Percentiles rank a stretch among this genome's conserved stretches.
phyloP scores from a whole-genome alignment of 2,329 filamentous ascomycete genomes.

The Huntiella decipiens region DNA sequence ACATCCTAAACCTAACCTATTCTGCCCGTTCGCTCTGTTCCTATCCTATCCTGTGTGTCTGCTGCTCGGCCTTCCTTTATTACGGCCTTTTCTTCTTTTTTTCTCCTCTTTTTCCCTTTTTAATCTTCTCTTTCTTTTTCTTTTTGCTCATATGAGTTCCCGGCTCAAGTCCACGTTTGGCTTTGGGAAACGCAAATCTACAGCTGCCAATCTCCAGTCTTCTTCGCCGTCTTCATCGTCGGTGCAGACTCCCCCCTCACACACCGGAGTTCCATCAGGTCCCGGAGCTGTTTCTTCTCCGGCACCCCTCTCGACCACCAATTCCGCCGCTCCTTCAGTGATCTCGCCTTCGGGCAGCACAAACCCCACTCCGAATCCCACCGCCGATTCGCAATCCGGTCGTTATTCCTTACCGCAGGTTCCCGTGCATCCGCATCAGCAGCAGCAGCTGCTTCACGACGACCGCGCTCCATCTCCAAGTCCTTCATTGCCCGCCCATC shows the following conservation, averaged over 20 bases:
- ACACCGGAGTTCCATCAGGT: neutral
- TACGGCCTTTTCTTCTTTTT: constrained; percentile 13
- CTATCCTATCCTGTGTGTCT: constrained; percentile 9
- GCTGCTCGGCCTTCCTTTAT: constrained; percentile 14
- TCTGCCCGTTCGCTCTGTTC: neutral
- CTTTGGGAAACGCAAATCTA: constrained; percentile 63
- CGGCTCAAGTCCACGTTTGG: constrained; percentile 60
- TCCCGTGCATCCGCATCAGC: constrained; percentile 2
- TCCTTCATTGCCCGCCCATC: constrained; percentile 24
- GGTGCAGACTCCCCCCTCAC: constrained; percentile 6
- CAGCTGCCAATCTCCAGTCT: constrained; percentile 30
- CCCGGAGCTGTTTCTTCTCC: constrained; percentile 3
- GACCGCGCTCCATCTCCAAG: constrained; percentile 14
- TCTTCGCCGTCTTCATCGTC: constrained; percentile 6
- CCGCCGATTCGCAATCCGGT: neutral
- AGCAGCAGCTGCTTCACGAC: constrained; percentile 6
- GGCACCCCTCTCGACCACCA: constrained; percentile 17
- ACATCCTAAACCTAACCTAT: constrained; percentile 1
- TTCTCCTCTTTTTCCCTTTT: constrained; percentile 14
- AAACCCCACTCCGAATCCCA: constrained; percentile 3
- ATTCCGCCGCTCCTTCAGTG: constrained; percentile 16
- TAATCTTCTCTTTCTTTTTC: constrained; percentile 16
- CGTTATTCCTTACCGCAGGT: constrained; percentile 7
- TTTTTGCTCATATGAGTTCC: constrained; percentile 44
- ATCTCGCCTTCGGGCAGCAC: neutral